phyloP scores from a whole-genome alignment of 345 rosid genomes.

The Citrus reticulata region DNA sequence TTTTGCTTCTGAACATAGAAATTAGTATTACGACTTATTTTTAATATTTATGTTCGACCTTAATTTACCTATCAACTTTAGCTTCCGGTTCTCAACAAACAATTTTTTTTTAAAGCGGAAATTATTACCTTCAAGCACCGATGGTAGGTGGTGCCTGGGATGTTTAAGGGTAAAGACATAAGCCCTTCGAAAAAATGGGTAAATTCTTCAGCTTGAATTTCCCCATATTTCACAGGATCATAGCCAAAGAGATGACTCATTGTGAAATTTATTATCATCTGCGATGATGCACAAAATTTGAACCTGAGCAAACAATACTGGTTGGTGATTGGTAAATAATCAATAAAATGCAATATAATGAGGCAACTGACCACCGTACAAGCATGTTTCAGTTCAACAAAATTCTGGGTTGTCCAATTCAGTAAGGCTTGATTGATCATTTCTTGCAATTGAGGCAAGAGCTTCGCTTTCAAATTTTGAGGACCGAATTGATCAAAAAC shows the following conservation, averaged over 20 bases:
- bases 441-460: background rate
- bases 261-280: conserved; percentile 25
- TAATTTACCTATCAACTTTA: too few relatives aligned
- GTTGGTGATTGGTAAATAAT: too few relatives aligned
- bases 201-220: conserved; percentile 14
- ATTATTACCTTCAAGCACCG: conserved; percentile 20
- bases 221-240: conserved; percentile 11
- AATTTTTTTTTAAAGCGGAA: background rate
- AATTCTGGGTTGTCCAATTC: background rate
- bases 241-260: conserved; percentile 17
- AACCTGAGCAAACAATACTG: too few relatives aligned
- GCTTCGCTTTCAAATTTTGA: conserved; percentile 3
- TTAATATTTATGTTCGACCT: too few relatives aligned
- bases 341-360: background rate
- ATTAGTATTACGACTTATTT: too few relatives aligned
- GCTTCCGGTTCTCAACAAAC: background rate
- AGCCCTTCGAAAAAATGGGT: conserved; percentile 19
- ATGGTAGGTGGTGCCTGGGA: conserved; percentile 27
- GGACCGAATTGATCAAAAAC: background rate
- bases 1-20: conserved; percentile 12
- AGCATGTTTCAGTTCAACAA: conserved; percentile 10
- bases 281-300: background rate
- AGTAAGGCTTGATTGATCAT: background rate
- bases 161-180: conserved; percentile 25
- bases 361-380: background rate